These are phyloP conservation scores for Trichoderma hamatum DNA, from an alignment of 2,329 filamentous ascomycete genomes.

Conservation along the genomic window DNA sequence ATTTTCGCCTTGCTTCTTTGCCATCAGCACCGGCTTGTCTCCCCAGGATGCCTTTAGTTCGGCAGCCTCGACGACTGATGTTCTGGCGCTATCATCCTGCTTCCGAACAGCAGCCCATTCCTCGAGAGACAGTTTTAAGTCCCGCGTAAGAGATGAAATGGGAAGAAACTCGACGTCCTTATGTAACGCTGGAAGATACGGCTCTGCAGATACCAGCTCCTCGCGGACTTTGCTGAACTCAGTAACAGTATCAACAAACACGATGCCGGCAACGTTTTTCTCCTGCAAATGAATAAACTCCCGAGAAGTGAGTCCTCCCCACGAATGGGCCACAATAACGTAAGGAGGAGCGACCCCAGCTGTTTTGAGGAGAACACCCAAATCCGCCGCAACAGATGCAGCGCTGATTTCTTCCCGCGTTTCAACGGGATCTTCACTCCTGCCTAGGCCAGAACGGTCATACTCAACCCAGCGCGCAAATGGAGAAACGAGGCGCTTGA, in stretches of 20 bases:
- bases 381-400: not conserved
- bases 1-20: not conserved
- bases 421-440: not conserved
- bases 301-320: not conserved
- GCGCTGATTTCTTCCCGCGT: not conserved
- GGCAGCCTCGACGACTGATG: not conserved
- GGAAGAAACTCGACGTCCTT: not conserved
- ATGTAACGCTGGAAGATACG: not conserved
- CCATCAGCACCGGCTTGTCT: not conserved
- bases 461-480: not conserved
- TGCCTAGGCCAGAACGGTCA: not conserved
- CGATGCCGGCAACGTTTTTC: not conserved
- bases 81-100: not conserved
- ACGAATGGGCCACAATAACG: not conserved
- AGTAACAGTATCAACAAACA: not conserved
- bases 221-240: not conserved
- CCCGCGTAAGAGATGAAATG: not conserved
- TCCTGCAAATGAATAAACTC: not conserved
- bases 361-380: not conserved
- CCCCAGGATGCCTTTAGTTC: not conserved
- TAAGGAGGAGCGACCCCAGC: not conserved
- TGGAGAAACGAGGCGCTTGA: not conserved
- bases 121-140: not conserved
- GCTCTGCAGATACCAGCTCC: not conserved
- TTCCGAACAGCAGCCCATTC: not conserved